Evolutionary conservation across 306 rosid species (phyloP), one percentile per base, ranked within the genome.

Genomic region (Echinosophora koreensis): DNA sequence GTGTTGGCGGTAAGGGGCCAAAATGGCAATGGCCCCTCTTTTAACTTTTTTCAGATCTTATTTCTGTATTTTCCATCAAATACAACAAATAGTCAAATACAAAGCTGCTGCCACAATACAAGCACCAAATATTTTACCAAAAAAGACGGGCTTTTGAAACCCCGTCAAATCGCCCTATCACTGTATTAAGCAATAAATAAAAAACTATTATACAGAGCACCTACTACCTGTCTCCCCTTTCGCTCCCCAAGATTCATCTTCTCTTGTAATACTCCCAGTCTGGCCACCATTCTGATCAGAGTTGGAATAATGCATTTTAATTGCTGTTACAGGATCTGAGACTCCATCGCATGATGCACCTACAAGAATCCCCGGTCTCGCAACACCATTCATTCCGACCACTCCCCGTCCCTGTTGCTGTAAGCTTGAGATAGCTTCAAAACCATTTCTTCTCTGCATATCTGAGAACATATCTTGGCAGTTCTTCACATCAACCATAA

Each of bases 301-400:
- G 66, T 88, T 92, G 0, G 97, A 87, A 66, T 87, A 92, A 80
- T 85, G 99, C 92, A 89, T 87, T 84, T 90, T 96, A 46, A 91
- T 88, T 47, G 99, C 99, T 30, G 96, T 96, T 86, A 93, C 97
- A 0, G 97, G 90, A 85, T 96, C 99, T 0, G 97, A 86, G 69
- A 91, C 96, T 13, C 92, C 91, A 3, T 85, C 77, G 84, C 94
- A 85, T 1, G 91, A 79, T 27, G 91, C 92, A 49, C 92, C 93
- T 52, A 89, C 84, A 15, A 87, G 71, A 81, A 90, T 84, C 59
- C 93, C 93, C 18, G 93, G 88, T 79, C 93, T 88, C 6, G 90
- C 91, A 28, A 88, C 84, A 0, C 96, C 92, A 63, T 84, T 92
- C 90, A 92, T 74, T 82, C 97, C 97, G 27, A 88, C 89, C 68